These are phyloP conservation scores for Hygrocybe coccinea DNA, from an alignment of 768 basidiomycete species.

Conservation along the genomic window DNA sequence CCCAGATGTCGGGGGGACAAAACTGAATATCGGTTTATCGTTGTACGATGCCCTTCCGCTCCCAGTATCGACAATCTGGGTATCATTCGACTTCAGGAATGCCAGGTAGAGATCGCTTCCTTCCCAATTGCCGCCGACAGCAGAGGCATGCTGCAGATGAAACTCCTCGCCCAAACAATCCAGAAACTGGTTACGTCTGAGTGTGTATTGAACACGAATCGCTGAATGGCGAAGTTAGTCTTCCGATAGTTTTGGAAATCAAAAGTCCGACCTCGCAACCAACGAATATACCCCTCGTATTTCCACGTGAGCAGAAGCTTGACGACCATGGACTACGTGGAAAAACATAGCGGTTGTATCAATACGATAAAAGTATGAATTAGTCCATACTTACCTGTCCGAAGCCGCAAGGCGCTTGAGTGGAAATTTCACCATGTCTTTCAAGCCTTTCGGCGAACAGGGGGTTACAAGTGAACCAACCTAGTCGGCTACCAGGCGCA, in stretches of 20 bases:
- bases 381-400: constrained; percentile 41
- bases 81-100: constrained; percentile 31
- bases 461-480: constrained; percentile 76
- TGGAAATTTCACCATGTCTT: constrained; percentile 60
- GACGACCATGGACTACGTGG: constrained; percentile 46
- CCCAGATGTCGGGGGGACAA: constrained; percentile 73
- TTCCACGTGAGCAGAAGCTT: constrained; percentile 64
- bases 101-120: constrained; percentile 44
- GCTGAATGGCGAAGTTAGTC: constrained; percentile 27
- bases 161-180: constrained; percentile 63
- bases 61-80: constrained; percentile 6
- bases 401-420: constrained; percentile 71
- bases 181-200: constrained; percentile 58
- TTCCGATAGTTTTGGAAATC: background rate
- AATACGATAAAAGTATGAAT: background rate
- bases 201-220: constrained; percentile 50
- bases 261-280: constrained; percentile 56
- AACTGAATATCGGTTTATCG: constrained; percentile 47
- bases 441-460: constrained; percentile 72
- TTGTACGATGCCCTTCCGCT: constrained; percentile 37
- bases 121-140: constrained; percentile 25
- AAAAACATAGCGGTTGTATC: constrained; percentile 2
- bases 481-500: constrained; percentile 71
- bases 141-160: constrained; percentile 42
- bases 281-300: constrained; percentile 66